Evolutionary conservation across 2,329 filamentous ascomycete species (phyloP).

Genomic region (Lachnellula willkommii): DNA sequence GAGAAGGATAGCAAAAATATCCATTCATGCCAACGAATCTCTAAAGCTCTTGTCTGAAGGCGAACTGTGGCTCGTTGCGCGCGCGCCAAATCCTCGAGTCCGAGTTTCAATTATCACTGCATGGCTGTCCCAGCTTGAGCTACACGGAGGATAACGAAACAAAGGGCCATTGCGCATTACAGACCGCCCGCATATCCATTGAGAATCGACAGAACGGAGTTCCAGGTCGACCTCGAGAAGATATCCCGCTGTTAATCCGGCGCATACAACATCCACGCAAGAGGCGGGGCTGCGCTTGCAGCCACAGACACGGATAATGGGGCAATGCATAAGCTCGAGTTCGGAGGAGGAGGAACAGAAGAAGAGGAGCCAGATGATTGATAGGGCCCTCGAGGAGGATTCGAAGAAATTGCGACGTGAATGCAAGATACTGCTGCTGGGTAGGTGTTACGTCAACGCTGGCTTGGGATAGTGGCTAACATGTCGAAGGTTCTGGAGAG

Average conservation of each 20-base stretch:
- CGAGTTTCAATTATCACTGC: slow-evolving; percentile 6
- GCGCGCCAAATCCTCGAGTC: slow-evolving; percentile 7
- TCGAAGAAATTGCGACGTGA: slow-evolving; percentile 87
- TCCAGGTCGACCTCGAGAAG: background rate
- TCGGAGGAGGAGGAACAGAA: slow-evolving; percentile 81
- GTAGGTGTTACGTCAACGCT: slow-evolving; percentile 48
- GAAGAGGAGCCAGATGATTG: slow-evolving; percentile 94
- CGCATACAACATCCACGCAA: slow-evolving; percentile 10
- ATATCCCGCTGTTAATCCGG: background rate
- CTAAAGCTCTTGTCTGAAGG: slow-evolving; percentile 30
- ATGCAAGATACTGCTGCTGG: slow-evolving; percentile 96
- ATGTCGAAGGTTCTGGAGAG: slow-evolving; percentile 76
- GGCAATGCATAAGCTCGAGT: slow-evolving; percentile 84
- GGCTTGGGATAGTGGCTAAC: slow-evolving; percentile 17
- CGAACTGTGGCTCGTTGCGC: slow-evolving; percentile 21
- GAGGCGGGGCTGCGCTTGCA: slow-evolving; percentile 28
- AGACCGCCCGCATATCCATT: background rate
- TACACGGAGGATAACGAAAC: slow-evolving; percentile 10
- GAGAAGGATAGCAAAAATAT: background rate
- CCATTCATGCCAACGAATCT: slow-evolving; percentile 34
- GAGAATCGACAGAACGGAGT: background rate
- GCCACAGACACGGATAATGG: slow-evolving; percentile 56
- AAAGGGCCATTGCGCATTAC: background rate
- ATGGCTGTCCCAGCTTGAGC: slow-evolving; percentile 11
- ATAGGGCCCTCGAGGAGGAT: slow-evolving; percentile 89